phyloP scores from a whole-genome alignment of 768 basidiomycete genomes.

The Auriculariales sp. region DNA sequence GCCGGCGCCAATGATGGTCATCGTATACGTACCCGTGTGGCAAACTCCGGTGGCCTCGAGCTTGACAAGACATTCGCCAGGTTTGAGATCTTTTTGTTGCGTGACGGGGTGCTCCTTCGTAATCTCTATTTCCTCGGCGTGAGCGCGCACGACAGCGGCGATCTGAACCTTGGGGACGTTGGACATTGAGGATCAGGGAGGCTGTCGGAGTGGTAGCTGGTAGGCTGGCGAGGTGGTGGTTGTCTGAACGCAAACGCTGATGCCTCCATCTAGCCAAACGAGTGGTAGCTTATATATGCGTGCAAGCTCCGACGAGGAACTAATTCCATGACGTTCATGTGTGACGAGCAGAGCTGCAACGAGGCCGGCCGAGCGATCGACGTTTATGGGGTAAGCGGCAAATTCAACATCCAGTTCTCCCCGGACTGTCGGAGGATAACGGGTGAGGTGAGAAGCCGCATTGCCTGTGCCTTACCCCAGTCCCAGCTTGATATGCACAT shows the following conservation, averaged over 20 bases:
- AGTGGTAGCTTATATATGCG: neutral
- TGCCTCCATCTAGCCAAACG: neutral
- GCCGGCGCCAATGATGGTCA: neutral
- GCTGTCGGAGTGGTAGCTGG: too few relatives aligned
- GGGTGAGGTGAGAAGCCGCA: too few relatives aligned
- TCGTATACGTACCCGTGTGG: constrained; percentile 30
- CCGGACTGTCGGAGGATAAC: neutral
- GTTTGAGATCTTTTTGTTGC: neutral
- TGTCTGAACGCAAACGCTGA: neutral
- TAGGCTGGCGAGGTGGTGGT: neutral
- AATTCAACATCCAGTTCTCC: neutral
- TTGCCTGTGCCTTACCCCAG: too few relatives aligned
- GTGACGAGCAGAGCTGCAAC: neutral
- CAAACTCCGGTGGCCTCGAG: constrained; percentile 72
- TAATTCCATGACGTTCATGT: neutral
- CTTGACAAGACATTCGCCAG: constrained; percentile 50
- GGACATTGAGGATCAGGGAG: too few relatives aligned
- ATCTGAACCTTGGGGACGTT: neutral
- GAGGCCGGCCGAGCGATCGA: neutral
- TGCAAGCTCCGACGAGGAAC: neutral
- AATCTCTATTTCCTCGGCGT: too few relatives aligned
- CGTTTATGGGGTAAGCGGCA: neutral
- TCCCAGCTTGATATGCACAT: too few relatives aligned
- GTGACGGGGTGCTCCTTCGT: too few relatives aligned
- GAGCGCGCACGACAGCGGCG: too few relatives aligned